Percentiles rank a stretch among this genome's conserved stretches.
These are phyloP conservation scores for Salix purpurea DNA, from an alignment of 345 rosid genomes.

Conservation along the genomic window DNA sequence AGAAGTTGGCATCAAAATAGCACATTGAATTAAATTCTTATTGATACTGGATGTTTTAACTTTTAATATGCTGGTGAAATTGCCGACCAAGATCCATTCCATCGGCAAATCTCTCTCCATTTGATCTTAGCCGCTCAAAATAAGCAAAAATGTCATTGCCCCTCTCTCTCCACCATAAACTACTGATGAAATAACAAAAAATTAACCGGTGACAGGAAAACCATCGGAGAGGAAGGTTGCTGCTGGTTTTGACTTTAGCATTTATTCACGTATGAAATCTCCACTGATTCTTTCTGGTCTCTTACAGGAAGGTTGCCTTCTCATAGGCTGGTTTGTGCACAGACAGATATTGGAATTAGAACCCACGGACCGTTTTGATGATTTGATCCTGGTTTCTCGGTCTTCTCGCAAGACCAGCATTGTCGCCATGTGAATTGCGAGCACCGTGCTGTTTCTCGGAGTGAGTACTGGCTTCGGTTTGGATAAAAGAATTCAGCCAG, in stretches of 20 bases:
- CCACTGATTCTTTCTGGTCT: neutral
- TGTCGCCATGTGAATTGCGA: neutral
- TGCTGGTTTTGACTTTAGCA: neutral
- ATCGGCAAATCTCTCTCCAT: too few relatives aligned
- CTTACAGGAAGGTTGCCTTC: neutral
- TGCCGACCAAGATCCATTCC: too few relatives aligned
- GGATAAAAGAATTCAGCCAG: too few relatives aligned
- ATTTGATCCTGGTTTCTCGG: neutral
- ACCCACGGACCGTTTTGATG: neutral
- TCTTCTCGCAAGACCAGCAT: neutral
- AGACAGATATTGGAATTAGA: neutral
- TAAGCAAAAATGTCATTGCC: too few relatives aligned
- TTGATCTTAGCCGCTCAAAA: too few relatives aligned
- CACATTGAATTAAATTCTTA: too few relatives aligned
- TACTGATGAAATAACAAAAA: neutral
- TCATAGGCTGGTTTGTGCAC: neutral
- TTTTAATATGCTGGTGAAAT: too few relatives aligned
- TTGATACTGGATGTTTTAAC: too few relatives aligned
- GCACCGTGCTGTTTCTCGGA: too few relatives aligned
- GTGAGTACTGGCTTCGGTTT: too few relatives aligned
- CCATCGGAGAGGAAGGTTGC: neutral
- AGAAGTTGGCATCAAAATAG: too few relatives aligned
- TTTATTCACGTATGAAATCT: neutral
- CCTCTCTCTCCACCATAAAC: too few relatives aligned
- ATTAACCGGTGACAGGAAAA: neutral